Base-by-base conservation (phyloP, 2,329 filamentous ascomycete genomes). In the Coniochaeta sp. region DNA sequence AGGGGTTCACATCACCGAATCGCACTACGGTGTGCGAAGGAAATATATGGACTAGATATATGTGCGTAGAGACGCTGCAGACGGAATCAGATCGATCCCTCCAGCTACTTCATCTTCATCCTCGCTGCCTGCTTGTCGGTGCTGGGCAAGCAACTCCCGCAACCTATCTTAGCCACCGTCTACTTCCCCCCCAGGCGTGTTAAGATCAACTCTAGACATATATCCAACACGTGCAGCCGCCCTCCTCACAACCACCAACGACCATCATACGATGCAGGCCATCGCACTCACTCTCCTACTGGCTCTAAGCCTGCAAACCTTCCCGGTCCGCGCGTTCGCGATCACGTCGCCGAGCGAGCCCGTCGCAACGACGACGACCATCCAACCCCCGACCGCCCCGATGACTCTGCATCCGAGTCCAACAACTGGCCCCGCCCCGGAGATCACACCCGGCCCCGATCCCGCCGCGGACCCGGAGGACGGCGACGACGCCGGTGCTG, bases 391-490 rank as follows among this genome's bases (percentile, higher is more conserved):
- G n/a, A 40, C 38, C 38, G 38, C 38, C 16, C 38, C 38, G 3
- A n/a, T 40, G 17, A 40, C 38, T 40, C 38, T 40, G 3, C n/a
- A 40, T 17, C 6, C 16, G 28, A 10, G 7, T 32, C 12, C 58
- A 24, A 16, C 30, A 2, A 57, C 58, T 7, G 28, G 30, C 3
- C 59, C 58, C 10, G 42, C 26, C 10, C 57, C 58, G 26, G 58
- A 14, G n/a, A 56, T 59, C 42, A 57, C 63, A 32, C 16, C 56
- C 52, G 38, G 63, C 63, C 34, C 68, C 2, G 55, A 63, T 16
- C 60, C 66, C 2, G 61, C 62, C 7, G 55, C 63, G 26, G 61
- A 64, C 28, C 61, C 64, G 12, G 61, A 69, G 12, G 61, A 69
- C 38, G 64, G 65, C 38, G 64, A 59, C 42, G 61, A 40, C 3